Base-by-base conservation (phyloP, 202 grass and related monocot genomes). In the Setaria viridis region DNA sequence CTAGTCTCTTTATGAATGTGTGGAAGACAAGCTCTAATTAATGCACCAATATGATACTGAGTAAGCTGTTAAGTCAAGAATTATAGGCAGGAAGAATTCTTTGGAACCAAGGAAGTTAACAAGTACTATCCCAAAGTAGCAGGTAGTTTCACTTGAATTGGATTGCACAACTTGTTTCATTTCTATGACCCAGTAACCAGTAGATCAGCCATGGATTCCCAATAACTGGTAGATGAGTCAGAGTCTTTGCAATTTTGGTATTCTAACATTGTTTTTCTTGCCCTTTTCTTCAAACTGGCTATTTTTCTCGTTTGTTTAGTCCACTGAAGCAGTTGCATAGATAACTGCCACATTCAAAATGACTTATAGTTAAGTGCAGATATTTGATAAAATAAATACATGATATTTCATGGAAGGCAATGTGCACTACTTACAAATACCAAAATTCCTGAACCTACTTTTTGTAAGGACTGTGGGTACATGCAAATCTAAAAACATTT, bases 201-300 rank as follows among this genome's bases (percentile, higher is more conserved):
- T 72, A 66, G 29, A 65, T 90, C 62, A 30, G 15, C 3, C 13
- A 53, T 85, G 42, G 60, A 63, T 76, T 54, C 35, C 4, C 10
- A 67, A 60, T 49, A 55, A 46, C 43, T 73, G 67, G 54, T 79
- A 88, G 72, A 67, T 6, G 29, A 54, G 55, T 57, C 17, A 9
- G 55, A 77, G 13, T 32, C 21, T 41, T 53, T 41, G 20, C 62
- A 58, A 60, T 14, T 48, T 58, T 47, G 65, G 14, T 78, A 29
- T 47, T 50, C 0, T n/a, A 43, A 50, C 5, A 32, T 53, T n/a
- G 15, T 41, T 77, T 25, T 70, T 32, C 35, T 51, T 8, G 45
- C 16, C 6, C 41, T 70, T 82, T 20, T 73, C 9, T 30, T 81
- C 65, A 70, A 68, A 41, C 4, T 45, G n/a, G 20, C n/a, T 43